Evolutionary conservation across 225 moss, liverwort and hornwort genomes (phyloP).

Genomic region (Marchantia polymorpha): DNA sequence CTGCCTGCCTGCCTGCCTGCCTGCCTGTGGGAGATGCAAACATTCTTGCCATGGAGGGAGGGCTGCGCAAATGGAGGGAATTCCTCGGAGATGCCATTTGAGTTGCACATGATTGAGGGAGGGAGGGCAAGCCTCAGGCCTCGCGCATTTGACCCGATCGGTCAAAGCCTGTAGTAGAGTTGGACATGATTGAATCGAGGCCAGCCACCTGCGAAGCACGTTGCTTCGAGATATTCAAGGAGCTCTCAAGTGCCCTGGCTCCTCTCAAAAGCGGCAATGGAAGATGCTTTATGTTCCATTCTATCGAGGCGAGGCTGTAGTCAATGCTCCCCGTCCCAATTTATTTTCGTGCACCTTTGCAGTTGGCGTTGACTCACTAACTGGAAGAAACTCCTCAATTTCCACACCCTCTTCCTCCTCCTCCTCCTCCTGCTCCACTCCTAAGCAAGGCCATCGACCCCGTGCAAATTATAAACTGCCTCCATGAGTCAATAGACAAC

Average conservation of each 20-base stretch:
- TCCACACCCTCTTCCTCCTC: not conserved
- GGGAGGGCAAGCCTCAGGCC: too few relatives aligned
- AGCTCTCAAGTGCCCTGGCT: not conserved
- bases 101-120: not conserved
- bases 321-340: not conserved
- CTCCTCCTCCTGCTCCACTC: too few relatives aligned
- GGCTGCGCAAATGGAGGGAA: not conserved
- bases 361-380: not conserved
- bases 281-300: not conserved
- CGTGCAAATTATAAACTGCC: too few relatives aligned
- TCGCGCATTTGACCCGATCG: not conserved
- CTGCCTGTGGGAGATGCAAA: not conserved
- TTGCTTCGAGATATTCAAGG: not conserved
- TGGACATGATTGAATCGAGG: not conserved
- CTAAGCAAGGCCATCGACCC: too few relatives aligned
- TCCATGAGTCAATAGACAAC: too few relatives aligned
- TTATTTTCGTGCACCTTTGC: not conserved
- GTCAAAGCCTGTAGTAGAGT: not conserved
- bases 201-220: not conserved
- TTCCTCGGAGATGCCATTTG: not conserved
- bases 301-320: not conserved
- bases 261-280: not conserved
- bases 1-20: too few relatives aligned
- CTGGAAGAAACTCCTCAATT: not conserved
- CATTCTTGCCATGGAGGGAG: not conserved